Conservation (phyloP, 345 rosid species). For the Syzygium jambos region DNA sequence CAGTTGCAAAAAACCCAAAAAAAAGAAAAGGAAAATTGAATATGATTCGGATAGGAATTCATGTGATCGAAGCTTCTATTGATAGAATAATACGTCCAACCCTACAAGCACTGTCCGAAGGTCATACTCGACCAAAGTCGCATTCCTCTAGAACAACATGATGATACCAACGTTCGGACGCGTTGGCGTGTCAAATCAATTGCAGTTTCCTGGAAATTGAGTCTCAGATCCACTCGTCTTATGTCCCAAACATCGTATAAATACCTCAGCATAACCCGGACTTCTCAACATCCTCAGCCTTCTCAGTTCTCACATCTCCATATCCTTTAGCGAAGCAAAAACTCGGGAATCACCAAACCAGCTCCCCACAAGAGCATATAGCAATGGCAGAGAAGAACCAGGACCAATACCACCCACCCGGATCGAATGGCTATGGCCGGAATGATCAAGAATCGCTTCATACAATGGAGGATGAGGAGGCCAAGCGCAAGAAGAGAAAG, state of each 20-base stretch:
- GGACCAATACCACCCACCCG: neutral
- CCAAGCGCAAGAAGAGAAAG: slow-evolving; percentile 12
- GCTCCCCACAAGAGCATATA: neutral
- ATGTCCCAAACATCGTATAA: neutral
- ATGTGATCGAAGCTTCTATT: neutral
- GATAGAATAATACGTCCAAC: neutral
- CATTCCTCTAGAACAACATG: neutral
- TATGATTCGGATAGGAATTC: no score
- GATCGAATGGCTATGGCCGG: neutral
- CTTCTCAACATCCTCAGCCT: neutral
- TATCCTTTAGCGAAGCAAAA: neutral
- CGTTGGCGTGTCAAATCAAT: neutral
- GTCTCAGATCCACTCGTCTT: neutral
- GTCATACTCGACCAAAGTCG: neutral
- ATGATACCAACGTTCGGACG: neutral
- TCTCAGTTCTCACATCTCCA: neutral
- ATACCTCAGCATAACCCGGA: neutral
- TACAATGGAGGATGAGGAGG: neutral
- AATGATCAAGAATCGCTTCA: slow-evolving; percentile 3
- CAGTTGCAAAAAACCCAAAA: no score
- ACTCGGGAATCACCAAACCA: neutral
- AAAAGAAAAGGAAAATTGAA: no score
- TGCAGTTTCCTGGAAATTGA: neutral
- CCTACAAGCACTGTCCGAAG: neutral
- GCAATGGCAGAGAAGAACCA: neutral